Base-by-base conservation (phyloP, 768 basidiomycete species). In the Leccinum imitatum region DNA sequence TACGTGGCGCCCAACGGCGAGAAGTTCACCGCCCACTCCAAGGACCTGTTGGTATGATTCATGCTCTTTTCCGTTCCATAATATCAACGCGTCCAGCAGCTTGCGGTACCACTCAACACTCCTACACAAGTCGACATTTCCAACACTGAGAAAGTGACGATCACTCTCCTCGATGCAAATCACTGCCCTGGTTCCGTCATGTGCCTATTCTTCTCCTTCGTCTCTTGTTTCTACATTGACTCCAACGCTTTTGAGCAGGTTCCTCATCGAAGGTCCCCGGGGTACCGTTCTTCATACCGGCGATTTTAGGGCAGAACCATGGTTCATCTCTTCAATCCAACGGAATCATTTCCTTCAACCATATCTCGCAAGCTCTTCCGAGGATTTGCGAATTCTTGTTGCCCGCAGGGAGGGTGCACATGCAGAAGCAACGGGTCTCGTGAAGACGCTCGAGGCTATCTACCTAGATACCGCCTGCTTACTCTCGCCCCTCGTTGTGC, bases 121-220 rank as follows among this genome's bases (percentile, higher is more conserved):
- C 91, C 93, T 0, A 89, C 84, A 0, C 59, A 69, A 33, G 78
- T 87, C 31, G 83, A 86, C 37, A 71, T 95, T 17, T 81, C 79
- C 4, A 75, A 80, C 23, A 76, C 76, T 8, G 83, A 87, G 64
- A 72, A 69, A 4, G 87, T 96, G 10, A 86, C 80, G 0, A 80
- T 97, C 58, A 95, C 93, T 0, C 79, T 90, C 10, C 73, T 97
- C 8, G 91, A 95, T 67, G 95, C 95, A 0, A 97, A 97, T 68
- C 95, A 98, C 71, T 97, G 95, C 70, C 95, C 93, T 11, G 95
- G 95, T 0, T 89, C 94, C 0, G 88, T 93, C 46, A 96, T 98
- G 95, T 94, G 67, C 27, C 86, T 75, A 30, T 19, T 19, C 11
- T 2, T 10, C 3, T 37, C 15, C 8, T 15, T 17, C 9, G 19